These are phyloP conservation scores for Aspergillus haitiensis DNA, from an alignment of 495 filamentous ascomycete species.

Conservation along the genomic window DNA sequence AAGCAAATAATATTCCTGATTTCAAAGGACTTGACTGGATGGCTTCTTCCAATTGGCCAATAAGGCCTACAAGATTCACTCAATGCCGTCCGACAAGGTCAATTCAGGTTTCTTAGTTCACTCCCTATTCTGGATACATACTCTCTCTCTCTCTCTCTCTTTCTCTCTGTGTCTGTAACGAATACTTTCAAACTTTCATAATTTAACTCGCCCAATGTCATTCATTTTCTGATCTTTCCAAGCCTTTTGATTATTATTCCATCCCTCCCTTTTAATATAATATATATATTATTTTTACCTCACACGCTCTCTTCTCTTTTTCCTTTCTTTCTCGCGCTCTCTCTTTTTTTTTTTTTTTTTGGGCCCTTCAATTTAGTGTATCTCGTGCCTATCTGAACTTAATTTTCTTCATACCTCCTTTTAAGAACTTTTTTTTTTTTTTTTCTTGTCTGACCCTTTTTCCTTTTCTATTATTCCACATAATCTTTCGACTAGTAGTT, in stretches of 20 bases:
- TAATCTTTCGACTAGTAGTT: conserved; percentile 12
- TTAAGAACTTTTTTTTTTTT: conserved; percentile 14
- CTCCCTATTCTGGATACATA: no score
- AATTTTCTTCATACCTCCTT: conserved; percentile 11
- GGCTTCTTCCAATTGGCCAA: conserved; percentile 1
- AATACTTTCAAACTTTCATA: no score
- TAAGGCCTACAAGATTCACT: not conserved
- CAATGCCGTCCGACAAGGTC: not conserved
- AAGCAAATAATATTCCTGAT: conserved; percentile 13
- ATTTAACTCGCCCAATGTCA: no score
- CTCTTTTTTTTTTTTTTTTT: conserved; percentile 5
- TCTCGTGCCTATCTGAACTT: conserved; percentile 15
- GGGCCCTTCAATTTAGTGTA: not conserved
- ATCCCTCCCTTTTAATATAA: not conserved
- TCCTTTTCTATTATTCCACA: conserved; percentile 14
- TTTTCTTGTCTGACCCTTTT: not conserved
- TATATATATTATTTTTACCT: conserved; percentile 3
- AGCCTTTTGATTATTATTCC: not conserved
- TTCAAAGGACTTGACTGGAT: conserved; percentile 9
- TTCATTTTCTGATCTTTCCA: not conserved
- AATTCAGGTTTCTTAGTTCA: no score
- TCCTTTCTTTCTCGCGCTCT: conserved; percentile 4
- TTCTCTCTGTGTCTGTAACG: no score
- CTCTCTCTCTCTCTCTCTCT: no score
- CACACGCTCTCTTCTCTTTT: not conserved